These are phyloP conservation scores for Rhizophlyctis rosea DNA, from an alignment of 192 early-diverging fungal genomes.

Conservation along the genomic window DNA sequence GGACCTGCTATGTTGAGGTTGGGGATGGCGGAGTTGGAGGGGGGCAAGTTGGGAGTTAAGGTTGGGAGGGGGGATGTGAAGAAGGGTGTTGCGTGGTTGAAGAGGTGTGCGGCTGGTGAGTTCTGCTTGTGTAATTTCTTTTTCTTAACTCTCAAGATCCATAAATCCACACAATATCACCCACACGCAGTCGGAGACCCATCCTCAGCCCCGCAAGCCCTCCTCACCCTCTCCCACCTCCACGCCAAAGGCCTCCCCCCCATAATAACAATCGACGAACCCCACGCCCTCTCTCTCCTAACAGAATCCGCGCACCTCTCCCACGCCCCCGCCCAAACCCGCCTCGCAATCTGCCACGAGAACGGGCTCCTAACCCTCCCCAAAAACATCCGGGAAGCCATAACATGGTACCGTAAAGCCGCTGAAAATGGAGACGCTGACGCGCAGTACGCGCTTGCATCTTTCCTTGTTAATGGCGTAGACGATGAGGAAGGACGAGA, in stretches of 20 bases:
- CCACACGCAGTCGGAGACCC: constrained; percentile 56
- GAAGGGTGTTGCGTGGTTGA: constrained; percentile 77
- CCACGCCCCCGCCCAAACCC: constrained; percentile 66
- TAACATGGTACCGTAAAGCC: constrained; percentile 74
- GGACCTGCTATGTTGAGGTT: constrained; percentile 66
- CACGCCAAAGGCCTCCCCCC: constrained; percentile 66
- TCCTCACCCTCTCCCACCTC: constrained; percentile 71
- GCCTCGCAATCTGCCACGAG: constrained; percentile 76
- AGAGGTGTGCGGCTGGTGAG: constrained; percentile 68
- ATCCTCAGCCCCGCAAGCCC: constrained; percentile 66
- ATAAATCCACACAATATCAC: no score
- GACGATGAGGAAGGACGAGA: no score
- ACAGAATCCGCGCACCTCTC: constrained; percentile 62
- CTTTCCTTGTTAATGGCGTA: constrained; percentile 78
- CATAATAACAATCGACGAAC: constrained; percentile 39
- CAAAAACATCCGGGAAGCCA: constrained; percentile 49
- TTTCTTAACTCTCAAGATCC: no score
- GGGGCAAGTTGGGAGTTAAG: constrained; percentile 71
- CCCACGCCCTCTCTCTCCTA: constrained; percentile 55
- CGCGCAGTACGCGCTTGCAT: constrained; percentile 77
- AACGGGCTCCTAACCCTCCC: constrained; percentile 68
- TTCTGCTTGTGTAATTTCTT: no score
- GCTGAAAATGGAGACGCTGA: constrained; percentile 62
- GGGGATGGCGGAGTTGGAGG: constrained; percentile 70
- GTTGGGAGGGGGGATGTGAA: constrained; percentile 61